Conservation (phyloP, 2,329 filamentous ascomycete species). For the Colletotrichum sp. region DNA sequence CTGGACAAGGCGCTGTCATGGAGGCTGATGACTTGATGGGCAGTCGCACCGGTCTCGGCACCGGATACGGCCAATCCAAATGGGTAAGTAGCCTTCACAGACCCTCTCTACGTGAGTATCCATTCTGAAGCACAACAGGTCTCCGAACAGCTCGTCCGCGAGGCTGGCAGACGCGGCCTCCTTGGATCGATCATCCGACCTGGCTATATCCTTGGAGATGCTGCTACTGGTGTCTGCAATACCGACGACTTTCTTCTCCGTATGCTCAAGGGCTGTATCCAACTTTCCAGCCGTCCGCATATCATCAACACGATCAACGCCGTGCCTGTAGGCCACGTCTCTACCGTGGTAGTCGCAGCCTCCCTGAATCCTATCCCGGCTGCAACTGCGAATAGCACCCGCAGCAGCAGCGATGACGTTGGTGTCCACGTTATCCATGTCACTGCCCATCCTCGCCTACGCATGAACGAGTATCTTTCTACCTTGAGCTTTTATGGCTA, state of each 20-base stretch:
- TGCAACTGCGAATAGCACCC: neutral
- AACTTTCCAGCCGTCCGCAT: conserved; percentile 68
- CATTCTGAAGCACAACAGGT: conserved; percentile 24
- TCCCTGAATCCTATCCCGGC: conserved; percentile 62
- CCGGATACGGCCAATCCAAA: conserved; percentile 91
- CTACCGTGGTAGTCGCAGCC: conserved; percentile 75
- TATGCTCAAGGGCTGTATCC: conserved; percentile 85
- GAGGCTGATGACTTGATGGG: conserved; percentile 77
- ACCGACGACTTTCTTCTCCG: conserved; percentile 92
- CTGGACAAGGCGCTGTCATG: conserved; percentile 65
- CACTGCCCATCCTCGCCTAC: conserved; percentile 78
- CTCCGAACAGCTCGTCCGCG: conserved; percentile 69
- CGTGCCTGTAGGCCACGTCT: conserved; percentile 85
- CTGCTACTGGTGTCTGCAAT: conserved; percentile 70
- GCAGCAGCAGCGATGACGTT: neutral
- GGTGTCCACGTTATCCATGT: conserved; percentile 70
- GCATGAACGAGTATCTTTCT: conserved; percentile 78
- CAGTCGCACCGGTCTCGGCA: conserved; percentile 76
- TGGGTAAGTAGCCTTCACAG: conserved; percentile 52
- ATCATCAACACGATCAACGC: conserved; percentile 90
- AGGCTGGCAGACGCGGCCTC: conserved; percentile 79
- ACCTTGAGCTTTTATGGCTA: conserved; percentile 77
- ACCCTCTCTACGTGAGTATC: neutral
- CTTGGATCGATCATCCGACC: conserved; percentile 78
- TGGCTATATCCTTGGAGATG: conserved; percentile 83